These are phyloP conservation scores for Cladosporium velox DNA, from an alignment of 2,329 filamentous ascomycete species.

Conservation along the genomic window DNA sequence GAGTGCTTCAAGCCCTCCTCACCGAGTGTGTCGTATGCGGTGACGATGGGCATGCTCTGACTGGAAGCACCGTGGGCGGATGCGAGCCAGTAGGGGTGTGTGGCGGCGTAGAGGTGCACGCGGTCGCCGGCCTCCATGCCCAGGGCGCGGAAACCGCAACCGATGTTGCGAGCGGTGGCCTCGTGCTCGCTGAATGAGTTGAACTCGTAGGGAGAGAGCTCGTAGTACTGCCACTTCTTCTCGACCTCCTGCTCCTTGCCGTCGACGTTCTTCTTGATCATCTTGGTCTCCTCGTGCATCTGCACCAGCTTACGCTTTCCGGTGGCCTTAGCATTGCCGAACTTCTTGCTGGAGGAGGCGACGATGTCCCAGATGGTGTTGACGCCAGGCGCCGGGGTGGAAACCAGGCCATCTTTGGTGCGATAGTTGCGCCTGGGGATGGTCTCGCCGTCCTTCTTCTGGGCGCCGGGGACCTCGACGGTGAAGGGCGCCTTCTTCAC, in stretches of 20 bases:
- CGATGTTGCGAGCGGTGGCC: slow-evolving; percentile 67
- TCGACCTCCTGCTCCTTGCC: slow-evolving; percentile 77
- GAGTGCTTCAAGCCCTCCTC: slow-evolving; percentile 83
- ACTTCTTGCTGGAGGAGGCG: slow-evolving; percentile 63
- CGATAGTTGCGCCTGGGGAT: slow-evolving; percentile 74
- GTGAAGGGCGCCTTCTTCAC: slow-evolving; percentile 72
- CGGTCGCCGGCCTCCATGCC: slow-evolving; percentile 68
- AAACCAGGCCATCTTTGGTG: slow-evolving; percentile 69
- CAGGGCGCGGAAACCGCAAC: slow-evolving; percentile 71
- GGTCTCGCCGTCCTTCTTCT: slow-evolving; percentile 77
- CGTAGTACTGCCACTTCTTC: slow-evolving; percentile 89
- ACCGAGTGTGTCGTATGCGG: slow-evolving; percentile 90
- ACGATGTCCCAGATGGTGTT: slow-evolving; percentile 79
- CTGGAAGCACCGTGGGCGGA: slow-evolving; percentile 69
- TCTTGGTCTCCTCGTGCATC: slow-evolving; percentile 81
- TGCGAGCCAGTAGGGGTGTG: slow-evolving; percentile 79
- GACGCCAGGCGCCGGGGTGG: slow-evolving; percentile 67
- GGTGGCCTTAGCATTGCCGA: slow-evolving; percentile 54
- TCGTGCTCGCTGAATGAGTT: slow-evolving; percentile 79
- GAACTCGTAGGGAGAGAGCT: slow-evolving; percentile 76
- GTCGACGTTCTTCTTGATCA: slow-evolving; percentile 84
- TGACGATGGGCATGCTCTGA: slow-evolving; percentile 89
- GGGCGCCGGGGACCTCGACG: slow-evolving; percentile 67
- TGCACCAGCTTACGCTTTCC: slow-evolving; percentile 73
- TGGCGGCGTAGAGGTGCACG: slow-evolving; percentile 82